Conservation (phyloP, 2,329 filamentous ascomycete genomes). For the Stromatinia cepivora region DNA sequence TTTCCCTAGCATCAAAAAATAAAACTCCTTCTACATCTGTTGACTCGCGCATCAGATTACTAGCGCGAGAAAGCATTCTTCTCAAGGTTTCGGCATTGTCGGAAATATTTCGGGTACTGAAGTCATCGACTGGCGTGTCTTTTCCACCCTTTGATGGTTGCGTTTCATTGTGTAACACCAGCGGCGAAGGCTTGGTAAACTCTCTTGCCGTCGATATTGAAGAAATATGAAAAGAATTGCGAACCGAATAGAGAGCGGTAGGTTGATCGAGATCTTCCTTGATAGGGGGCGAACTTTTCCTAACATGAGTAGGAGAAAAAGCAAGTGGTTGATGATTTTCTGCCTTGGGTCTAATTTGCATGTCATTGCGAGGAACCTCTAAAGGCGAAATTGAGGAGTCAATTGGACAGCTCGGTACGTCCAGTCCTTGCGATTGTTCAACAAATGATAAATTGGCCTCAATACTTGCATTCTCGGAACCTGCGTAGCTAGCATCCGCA, state of each 20-base stretch:
- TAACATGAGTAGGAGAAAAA: background rate
- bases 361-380: background rate
- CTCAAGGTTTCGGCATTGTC: constrained; percentile 27
- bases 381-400: background rate
- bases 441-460: background rate
- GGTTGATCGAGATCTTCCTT: background rate
- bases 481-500: background rate
- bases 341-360: background rate
- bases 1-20: constrained; percentile 35
- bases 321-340: background rate
- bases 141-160: background rate
- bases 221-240: background rate
- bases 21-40: constrained; percentile 36
- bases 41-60: constrained; percentile 37
- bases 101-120: background rate
- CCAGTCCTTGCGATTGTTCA: background rate
- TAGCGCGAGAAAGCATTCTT: constrained; percentile 35
- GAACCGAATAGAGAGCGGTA: background rate
- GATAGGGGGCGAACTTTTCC: background rate
- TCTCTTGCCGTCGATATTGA: background rate
- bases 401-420: background rate
- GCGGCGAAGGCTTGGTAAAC: too few species aligned
- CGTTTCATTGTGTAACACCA: background rate
- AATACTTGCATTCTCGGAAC: background rate
- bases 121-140: background rate